Evolutionary conservation across 2,329 filamentous ascomycete genomes (phyloP).

Genomic region (Colletotrichum scovillei): DNA sequence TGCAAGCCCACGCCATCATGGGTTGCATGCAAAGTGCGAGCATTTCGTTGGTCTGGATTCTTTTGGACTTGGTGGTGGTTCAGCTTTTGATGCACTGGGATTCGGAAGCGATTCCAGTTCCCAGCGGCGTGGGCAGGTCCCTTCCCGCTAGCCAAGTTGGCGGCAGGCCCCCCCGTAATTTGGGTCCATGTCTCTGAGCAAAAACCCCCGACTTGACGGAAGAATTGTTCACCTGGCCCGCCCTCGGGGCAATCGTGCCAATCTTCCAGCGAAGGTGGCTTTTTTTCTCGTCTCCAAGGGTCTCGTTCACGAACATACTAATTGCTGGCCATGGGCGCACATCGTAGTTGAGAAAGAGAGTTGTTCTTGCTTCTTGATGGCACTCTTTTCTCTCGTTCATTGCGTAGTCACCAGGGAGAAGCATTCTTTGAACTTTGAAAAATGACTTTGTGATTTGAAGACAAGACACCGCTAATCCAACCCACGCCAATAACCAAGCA

Average conservation of each 20-base stretch:
- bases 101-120: conserved; percentile 9
- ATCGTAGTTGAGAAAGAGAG: neutral
- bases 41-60: neutral
- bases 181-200: neutral
- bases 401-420: neutral
- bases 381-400: neutral
- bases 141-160: neutral
- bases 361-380: neutral
- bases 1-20: conserved; percentile 19
- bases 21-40: neutral
- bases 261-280: conserved; percentile 29
- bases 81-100: neutral
- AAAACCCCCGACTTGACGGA: conserved; percentile 34
- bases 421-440: neutral
- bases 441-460: neutral
- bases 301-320: neutral
- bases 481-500: neutral
- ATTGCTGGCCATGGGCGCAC: neutral
- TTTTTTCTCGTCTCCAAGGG: neutral
- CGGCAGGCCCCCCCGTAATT: conserved; percentile 10
- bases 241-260: conserved; percentile 31
- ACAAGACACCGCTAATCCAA: neutral
- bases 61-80: neutral
- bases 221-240: conserved; percentile 26
- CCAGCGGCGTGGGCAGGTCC: conserved; percentile 9